Conservation (phyloP, 257 asterid genomes). For the Petunia axillaris region DNA sequence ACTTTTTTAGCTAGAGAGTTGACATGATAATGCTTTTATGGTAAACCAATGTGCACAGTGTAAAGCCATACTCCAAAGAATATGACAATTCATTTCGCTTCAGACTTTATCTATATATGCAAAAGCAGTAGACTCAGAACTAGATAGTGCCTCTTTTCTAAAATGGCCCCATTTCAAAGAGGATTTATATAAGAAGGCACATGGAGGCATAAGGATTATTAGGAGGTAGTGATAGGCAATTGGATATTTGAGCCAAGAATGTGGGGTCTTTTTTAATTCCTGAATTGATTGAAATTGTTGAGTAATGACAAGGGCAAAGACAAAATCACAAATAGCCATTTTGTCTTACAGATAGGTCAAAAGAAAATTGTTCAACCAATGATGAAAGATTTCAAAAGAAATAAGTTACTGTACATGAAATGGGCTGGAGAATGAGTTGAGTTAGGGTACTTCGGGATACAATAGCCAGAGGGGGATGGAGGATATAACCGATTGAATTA, state of each 20-base stretch:
- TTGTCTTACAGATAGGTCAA: constrained; percentile 23
- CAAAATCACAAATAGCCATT: constrained; percentile 22
- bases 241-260: constrained; percentile 34
- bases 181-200: constrained; percentile 47
- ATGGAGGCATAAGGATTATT: constrained; percentile 41
- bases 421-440: no score
- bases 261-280: constrained; percentile 29
- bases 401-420: no score
- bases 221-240: constrained; percentile 41
- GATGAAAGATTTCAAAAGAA: no score
- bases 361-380: not conserved
- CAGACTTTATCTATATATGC: constrained; percentile 34
- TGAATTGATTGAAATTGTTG: constrained; percentile 13
- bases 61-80: constrained; percentile 34
- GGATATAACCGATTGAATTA: no score
- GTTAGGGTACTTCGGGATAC: no score
- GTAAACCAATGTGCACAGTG: constrained; percentile 7
- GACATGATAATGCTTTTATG: constrained; percentile 9
- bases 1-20: constrained; percentile 2
- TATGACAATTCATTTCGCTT: constrained; percentile 32
- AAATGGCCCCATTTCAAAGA: constrained; percentile 49
- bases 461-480: no score
- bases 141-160: constrained; percentile 31
- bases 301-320: constrained; percentile 33
- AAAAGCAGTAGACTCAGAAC: not conserved